Evolutionary conservation across 2,329 filamentous ascomycete genomes (phyloP).

Genomic region (Trichothecium sympodiale): DNA sequence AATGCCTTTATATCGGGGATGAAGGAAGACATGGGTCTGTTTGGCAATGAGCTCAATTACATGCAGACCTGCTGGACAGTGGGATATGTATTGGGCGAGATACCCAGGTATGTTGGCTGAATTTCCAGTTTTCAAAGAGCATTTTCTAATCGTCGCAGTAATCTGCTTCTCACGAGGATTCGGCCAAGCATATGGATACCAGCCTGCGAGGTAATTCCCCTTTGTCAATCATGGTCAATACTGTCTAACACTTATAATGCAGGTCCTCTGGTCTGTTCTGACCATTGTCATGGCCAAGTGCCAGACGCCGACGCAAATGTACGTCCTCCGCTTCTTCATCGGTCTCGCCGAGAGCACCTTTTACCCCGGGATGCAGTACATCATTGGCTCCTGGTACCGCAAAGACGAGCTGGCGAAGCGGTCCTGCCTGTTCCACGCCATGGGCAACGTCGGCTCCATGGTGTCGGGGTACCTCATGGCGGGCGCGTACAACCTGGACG

Average conservation of each 20-base stretch:
- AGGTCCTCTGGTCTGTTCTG: conserved; percentile 15
- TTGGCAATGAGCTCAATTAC: conserved; percentile 40
- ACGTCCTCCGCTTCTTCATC: conserved; percentile 30
- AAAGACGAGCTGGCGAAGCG: conserved; percentile 31
- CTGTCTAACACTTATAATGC: conserved; percentile 25
- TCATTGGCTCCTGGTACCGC: conserved; percentile 32
- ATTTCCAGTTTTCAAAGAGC: no score
- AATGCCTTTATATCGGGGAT: conserved; percentile 35
- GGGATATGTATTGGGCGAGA: conserved; percentile 43
- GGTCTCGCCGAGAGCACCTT: conserved; percentile 27
- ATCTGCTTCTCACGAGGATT: conserved; percentile 25
- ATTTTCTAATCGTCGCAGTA: no score
- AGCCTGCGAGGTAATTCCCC: no score
- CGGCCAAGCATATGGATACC: no score
- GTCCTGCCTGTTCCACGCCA: conserved; percentile 28
- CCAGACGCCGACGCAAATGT: conserved; percentile 23
- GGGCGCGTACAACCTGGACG: conserved; percentile 31
- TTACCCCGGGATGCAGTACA: conserved; percentile 26
- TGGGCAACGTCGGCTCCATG: conserved; percentile 14
- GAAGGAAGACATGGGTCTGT: conserved; percentile 28
- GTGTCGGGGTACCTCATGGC: conserved; percentile 21
- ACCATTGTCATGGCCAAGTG: conserved; percentile 24
- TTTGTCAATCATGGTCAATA: no score
- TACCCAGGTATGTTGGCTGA: background rate
- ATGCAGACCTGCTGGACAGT: conserved; percentile 38